phyloP scores from a whole-genome alignment of 2,329 filamentous ascomycete species.

The Sphaerostilbella broomeana region DNA sequence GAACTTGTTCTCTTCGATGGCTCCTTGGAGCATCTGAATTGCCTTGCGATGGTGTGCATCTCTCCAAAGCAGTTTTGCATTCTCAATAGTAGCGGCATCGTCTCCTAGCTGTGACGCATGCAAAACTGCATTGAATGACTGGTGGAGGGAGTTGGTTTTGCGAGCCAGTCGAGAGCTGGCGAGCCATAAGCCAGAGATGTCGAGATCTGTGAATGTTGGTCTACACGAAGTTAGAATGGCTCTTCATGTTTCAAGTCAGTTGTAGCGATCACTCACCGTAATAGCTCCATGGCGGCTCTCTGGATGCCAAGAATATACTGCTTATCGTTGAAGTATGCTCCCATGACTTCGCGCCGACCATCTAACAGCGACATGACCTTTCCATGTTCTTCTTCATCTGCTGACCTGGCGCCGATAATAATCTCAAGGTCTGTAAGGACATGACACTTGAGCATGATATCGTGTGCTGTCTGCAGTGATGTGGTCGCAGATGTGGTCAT shows the following conservation, averaged over 20 bases:
- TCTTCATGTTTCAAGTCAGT: too few species aligned
- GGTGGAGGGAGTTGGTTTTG: conserved; percentile 75
- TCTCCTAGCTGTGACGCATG: conserved; percentile 81
- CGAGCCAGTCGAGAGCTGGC: conserved; percentile 77
- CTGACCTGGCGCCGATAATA: conserved; percentile 48
- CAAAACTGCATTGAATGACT: conserved; percentile 89
- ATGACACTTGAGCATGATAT: conserved; percentile 79
- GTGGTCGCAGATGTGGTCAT: conserved; percentile 71
- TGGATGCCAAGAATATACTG: conserved; percentile 85
- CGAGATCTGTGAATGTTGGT: conserved; percentile 57
- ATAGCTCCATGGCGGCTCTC: conserved; percentile 78
- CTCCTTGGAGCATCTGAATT: conserved; percentile 82
- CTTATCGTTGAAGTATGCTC: conserved; percentile 86
- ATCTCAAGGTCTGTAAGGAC: conserved; percentile 81
- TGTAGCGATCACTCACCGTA: conserved; percentile 42
- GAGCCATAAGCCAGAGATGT: conserved; percentile 81
- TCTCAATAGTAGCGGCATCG: conserved; percentile 84
- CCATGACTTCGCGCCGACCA: conserved; percentile 78
- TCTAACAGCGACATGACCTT: conserved; percentile 42
- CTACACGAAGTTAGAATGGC: conserved; percentile 24
- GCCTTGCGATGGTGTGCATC: conserved; percentile 91
- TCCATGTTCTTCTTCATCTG: conserved; percentile 34
- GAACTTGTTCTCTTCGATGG: conserved; percentile 77
- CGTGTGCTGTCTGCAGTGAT: conserved; percentile 78
- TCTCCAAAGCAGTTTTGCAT: conserved; percentile 87